Base-by-base conservation (phyloP, 2,329 filamentous ascomycete genomes). In the Colletotrichum graminicola region DNA sequence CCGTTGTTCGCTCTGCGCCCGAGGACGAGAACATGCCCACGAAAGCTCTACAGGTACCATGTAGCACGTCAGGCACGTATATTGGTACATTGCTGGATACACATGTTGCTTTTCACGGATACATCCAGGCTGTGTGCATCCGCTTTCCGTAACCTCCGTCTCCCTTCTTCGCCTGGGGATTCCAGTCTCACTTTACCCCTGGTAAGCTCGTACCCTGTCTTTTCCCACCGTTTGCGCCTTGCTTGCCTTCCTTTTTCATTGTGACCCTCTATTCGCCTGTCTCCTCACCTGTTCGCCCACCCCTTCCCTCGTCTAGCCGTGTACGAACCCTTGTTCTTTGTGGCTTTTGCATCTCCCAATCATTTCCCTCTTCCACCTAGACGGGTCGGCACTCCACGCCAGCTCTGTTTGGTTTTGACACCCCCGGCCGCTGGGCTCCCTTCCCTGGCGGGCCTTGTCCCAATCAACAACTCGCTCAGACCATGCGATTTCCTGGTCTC, bases 321-420 rank as follows among this genome's bases (percentile, higher is more conserved):
- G 59, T 64, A 69, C 32, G 47, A 23, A 60, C 60, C 59, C 67
- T 66, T 51, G 61, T 66, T 61, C 62, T 72, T 43, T 72, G 66
- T 61, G 62, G 66, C 61, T 47, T 66, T 47, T 66, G 61, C 56
- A 70, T 62, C 67, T 66, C 62, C 67, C 67, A 72, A 72, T 72
- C 70, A 72, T 66, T 54, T 66, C 67, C 67, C 70, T 71, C 61
- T 66, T 62, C 70, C 70, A 72, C 61, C 66, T 47, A 56, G 61
- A 72, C 70, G 70, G 70, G 70, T 72, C 70, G 70, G 70, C 70
- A 72, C 70, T 72, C 66, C 67, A 66, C 49, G 60, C 69, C 69
- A 72, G 69, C 69, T 72, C 39, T 56, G 65, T 64, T 63, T 72
- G 45, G 65, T 21, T 54, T 63, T 68, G 45, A 32, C 41, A 51